Conservation (phyloP, 2,329 filamentous ascomycete species). For the Epichloe gansuensis region DNA sequence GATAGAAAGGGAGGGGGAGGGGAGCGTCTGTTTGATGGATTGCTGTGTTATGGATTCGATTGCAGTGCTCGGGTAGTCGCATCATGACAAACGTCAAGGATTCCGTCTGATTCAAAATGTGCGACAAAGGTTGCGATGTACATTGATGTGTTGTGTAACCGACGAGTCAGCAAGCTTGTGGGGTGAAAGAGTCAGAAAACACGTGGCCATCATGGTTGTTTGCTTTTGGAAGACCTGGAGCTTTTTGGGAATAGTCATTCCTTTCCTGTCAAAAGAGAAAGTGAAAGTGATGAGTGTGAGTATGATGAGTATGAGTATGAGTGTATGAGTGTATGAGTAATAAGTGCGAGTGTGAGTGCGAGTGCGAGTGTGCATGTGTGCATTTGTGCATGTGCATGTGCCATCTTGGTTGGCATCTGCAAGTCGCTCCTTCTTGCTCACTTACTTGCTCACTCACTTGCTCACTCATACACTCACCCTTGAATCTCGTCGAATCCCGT, state of each 20-base stretch:
- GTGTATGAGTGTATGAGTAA: not conserved
- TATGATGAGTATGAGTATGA: not conserved
- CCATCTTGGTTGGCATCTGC: not conserved
- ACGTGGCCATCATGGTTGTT: conserved; percentile 2
- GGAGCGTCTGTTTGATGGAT: not conserved
- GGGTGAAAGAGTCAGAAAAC: not conserved
- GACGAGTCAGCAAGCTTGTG: conserved; percentile 1
- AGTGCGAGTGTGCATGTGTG: too few relatives aligned
- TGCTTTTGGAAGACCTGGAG: not conserved
- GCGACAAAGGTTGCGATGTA: not conserved
- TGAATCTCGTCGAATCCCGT: too few relatives aligned
- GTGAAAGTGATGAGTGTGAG: not conserved
- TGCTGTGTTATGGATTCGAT: conserved; percentile 1
- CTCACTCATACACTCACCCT: too few relatives aligned
- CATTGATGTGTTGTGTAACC: conserved; percentile 3
- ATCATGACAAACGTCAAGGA: conserved; percentile 6
- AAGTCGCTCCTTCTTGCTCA: not conserved
- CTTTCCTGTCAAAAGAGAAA: not conserved
- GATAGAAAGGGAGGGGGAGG: too few relatives aligned
- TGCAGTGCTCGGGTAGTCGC: conserved; percentile 2
- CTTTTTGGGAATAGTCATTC: not conserved
- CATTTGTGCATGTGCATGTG: too few relatives aligned
- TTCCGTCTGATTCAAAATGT: not conserved
- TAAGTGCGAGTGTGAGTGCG: too few relatives aligned
- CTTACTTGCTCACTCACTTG: not conserved